phyloP scores from a whole-genome alignment of 139 green algal species.

The Limnomonas spitsbergensis region DNA sequence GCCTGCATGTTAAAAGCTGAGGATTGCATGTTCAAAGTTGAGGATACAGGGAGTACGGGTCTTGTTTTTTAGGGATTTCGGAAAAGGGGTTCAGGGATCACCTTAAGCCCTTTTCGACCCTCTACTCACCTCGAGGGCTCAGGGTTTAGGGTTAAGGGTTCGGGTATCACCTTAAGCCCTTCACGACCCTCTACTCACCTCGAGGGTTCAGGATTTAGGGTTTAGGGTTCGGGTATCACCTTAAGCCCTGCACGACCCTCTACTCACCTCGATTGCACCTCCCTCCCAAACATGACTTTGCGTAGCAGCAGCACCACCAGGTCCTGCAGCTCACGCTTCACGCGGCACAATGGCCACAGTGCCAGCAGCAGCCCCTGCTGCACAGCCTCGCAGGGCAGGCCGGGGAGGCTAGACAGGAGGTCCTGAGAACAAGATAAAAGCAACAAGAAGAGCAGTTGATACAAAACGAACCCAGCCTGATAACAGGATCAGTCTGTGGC shows the following conservation, averaged over 20 bases:
- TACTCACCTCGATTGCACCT: conserved; percentile 3
- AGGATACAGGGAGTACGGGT: no score
- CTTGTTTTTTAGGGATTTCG: no score
- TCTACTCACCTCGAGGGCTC: background rate
- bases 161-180: no score
- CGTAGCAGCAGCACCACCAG: background rate
- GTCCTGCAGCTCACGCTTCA: conserved; percentile 3
- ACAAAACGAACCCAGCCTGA: no score
- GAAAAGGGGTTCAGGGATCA: no score
- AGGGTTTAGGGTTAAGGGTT: background rate
- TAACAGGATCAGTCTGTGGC: no score
- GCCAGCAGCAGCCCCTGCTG: background rate
- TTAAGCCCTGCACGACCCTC: no score
- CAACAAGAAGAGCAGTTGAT: no score
- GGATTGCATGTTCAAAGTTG: no score
- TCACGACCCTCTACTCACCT: no score
- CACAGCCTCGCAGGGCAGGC: background rate
- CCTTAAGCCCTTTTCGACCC: no score
- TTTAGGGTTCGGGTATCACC: background rate
- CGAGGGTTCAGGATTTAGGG: background rate
- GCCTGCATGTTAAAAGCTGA: no score
- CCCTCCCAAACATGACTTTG: conserved; percentile 6
- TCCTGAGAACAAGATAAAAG: background rate
- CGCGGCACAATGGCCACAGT: conserved; percentile 7
- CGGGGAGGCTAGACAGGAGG: background rate